Evolutionary conservation across 108 stramenopile genomes (phyloP).

Genomic region (Cylindrotheca fusiformis): DNA sequence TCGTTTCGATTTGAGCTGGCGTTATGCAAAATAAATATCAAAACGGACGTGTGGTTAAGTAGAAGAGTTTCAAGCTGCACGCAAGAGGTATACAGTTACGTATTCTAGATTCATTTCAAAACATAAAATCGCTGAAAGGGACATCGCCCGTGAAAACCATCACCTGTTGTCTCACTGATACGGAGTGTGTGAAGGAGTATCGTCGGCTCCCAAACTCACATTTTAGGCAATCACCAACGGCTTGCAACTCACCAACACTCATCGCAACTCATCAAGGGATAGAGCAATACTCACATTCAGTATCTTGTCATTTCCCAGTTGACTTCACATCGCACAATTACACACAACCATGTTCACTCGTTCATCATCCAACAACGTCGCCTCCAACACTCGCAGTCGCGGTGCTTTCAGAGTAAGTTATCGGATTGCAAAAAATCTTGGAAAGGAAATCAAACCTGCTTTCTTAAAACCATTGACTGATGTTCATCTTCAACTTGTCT

Average conservation of each 20-base stretch:
- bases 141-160: not conserved
- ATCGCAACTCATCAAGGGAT: not conserved
- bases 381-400: constrained; percentile 26
- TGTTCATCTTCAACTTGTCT: no score
- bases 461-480: no score
- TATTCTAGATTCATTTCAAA: constrained; percentile 17
- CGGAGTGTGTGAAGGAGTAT: constrained; percentile 23
- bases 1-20: constrained; percentile 3
- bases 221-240: constrained; percentile 10
- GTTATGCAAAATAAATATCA: constrained; percentile 33
- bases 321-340: no score
- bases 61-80: constrained; percentile 1
- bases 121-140: constrained; percentile 7
- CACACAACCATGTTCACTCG: constrained; percentile 1
- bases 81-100: constrained; percentile 8
- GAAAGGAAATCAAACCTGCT: no score
- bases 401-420: constrained; percentile 39
- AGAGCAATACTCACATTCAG: no score
- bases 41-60: constrained; percentile 26
- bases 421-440: no score
- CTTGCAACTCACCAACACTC: constrained; percentile 11
- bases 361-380: constrained; percentile 21
- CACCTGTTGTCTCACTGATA: not conserved
- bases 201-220: constrained; percentile 18
- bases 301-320: no score